Base-by-base conservation (phyloP, 352 stramenopile species). In the Saprolegnia diclina region DNA sequence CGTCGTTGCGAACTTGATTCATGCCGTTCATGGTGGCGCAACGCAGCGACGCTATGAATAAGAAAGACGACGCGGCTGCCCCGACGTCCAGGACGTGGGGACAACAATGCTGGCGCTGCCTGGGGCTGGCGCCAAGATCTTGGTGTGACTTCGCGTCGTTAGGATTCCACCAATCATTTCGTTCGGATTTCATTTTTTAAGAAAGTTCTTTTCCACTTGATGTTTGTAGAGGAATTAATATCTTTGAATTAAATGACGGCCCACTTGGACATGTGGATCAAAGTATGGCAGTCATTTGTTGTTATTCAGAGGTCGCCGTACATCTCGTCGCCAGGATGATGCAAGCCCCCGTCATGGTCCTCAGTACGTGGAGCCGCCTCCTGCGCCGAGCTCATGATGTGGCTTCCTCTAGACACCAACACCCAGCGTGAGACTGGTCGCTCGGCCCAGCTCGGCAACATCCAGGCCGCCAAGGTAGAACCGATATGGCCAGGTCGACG, bases 361-460 rank as follows among this genome's bases (percentile, higher is more conserved):
- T 98, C 55, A 97, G 91, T 97, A 86, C 81, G 90, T 94, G 40
- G 14, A 5, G 22, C 7, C 19, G 16, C 56, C 13, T 40, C 14
- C 26, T 29, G 5, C 44, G 4, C 22, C 46, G 2, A 10, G 0
- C 50, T 52, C 24, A 10, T 62, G 45, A 69, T 32, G 7, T 48
- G 3, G n/a, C 7, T 38, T 45, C 9, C 22, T 52, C 4, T 64
- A 94, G 87, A 99, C 81, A 88, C 92, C 54, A 99, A 99, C 80
- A 99, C 97, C 42, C 97, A 98, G 82, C 91, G 97, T 71, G 93
- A 99, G 77, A 99, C 95, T 40, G 97, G 97, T 29, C 90, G 97
- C 68, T 97, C 97, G 68, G 97, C 97, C 32, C 97, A 99, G 81
- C 79, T 99, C 46, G 92, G 91, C 59, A 99, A 99, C 82, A 99